phyloP scores from a whole-genome alignment of 768 basidiomycete genomes.

The Boletales sp. region DNA sequence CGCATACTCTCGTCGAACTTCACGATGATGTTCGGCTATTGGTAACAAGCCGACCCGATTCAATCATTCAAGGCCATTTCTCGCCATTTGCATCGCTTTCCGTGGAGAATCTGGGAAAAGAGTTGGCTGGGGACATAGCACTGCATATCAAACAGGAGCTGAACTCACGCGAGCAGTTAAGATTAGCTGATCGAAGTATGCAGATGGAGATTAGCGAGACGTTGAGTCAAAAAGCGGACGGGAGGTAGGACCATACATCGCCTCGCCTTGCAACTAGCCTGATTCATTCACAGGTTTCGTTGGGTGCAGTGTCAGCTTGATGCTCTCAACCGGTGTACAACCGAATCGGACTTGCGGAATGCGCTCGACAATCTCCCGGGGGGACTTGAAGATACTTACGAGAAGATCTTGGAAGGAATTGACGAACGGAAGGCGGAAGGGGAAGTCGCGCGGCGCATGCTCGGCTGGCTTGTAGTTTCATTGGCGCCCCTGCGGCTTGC shows the following conservation, averaged over 20 bases:
- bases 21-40: not conserved
- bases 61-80: not conserved
- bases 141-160: not conserved
- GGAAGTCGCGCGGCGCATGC: not conserved
- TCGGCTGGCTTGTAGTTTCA: not conserved
- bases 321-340: not conserved
- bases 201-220: not conserved
- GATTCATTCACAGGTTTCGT: not conserved
- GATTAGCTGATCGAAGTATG: not conserved
- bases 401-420: not conserved
- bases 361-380: not conserved
- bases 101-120: not conserved
- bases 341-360: not conserved
- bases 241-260: not conserved
- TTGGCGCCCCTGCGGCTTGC: not conserved
- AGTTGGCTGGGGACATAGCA: not conserved
- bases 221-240: not conserved
- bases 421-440: not conserved
- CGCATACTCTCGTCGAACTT: not conserved
- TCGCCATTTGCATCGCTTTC: not conserved
- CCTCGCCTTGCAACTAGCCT: not conserved
- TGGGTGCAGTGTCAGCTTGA: constrained; percentile 1
- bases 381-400: not conserved
- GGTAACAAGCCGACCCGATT: not conserved
- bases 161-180: not conserved